phyloP scores from a whole-genome alignment of 345 rosid species.

The Syzygium grande region DNA sequence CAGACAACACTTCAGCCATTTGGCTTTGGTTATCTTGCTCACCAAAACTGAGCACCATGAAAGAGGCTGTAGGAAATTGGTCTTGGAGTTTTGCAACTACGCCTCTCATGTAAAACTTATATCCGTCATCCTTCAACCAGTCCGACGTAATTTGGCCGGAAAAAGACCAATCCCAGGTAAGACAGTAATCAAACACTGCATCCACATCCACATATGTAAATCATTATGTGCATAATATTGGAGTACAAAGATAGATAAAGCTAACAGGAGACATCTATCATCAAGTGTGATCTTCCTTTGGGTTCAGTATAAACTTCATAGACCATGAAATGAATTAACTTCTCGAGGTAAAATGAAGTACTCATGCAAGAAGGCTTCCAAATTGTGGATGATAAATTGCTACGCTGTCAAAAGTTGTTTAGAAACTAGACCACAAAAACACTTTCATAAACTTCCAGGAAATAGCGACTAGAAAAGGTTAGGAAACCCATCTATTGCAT shows the following conservation, averaged over 20 bases:
- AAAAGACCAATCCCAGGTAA: constrained; percentile 34
- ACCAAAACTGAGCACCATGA: constrained; percentile 78
- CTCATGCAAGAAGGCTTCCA: background rate
- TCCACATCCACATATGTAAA: background rate
- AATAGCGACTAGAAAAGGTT: background rate
- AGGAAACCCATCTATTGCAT: background rate
- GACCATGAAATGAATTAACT: background rate
- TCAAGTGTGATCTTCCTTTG: background rate
- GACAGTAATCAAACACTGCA: constrained; percentile 86
- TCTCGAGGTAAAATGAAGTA: background rate
- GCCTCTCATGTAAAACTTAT: constrained; percentile 52
- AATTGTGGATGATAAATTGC: background rate
- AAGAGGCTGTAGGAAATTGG: constrained; percentile 64
- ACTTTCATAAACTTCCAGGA: background rate
- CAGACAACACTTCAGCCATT: constrained; percentile 51
- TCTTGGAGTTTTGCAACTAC: constrained; percentile 60
- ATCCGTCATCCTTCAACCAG: constrained; percentile 46
- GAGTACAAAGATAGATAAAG: background rate
- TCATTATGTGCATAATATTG: background rate
- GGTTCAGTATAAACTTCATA: background rate
- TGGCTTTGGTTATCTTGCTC: constrained; percentile 49
- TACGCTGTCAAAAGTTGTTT: background rate
- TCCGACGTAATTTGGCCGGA: background rate
- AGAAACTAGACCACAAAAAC: background rate
- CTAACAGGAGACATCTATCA: background rate